phyloP scores from a whole-genome alignment of 805 yeast species.

The Teunomyces barrocoloradensis region DNA sequence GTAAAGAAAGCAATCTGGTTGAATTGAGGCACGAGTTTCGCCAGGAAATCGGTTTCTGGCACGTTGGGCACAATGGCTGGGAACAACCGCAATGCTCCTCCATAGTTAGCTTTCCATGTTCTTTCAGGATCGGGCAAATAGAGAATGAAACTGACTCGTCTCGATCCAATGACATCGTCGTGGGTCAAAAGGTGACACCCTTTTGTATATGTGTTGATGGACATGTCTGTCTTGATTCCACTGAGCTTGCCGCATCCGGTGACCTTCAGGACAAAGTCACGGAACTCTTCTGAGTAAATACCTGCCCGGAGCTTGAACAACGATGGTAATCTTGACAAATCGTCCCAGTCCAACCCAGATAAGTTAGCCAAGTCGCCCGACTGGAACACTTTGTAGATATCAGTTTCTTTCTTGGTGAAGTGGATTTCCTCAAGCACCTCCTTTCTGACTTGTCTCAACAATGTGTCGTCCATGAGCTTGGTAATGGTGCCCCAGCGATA shows the following conservation, averaged over 20 bases:
- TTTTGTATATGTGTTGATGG: slow-evolving; percentile 84
- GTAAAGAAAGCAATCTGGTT: slow-evolving; percentile 95
- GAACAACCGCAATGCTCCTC: slow-evolving; percentile 86
- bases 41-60: slow-evolving; percentile 73
- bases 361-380: slow-evolving; percentile 90
- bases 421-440: slow-evolving; percentile 83
- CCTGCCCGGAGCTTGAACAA: slow-evolving; percentile 80
- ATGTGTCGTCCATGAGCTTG: slow-evolving; percentile 68
- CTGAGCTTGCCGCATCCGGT: slow-evolving; percentile 88
- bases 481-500: slow-evolving; percentile 87
- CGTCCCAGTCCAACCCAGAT: slow-evolving; percentile 78
- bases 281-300: slow-evolving; percentile 79
- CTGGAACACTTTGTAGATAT: slow-evolving; percentile 88
- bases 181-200: slow-evolving; percentile 94
- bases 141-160: slow-evolving; percentile 88
- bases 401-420: slow-evolving; percentile 95
- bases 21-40: slow-evolving; percentile 83
- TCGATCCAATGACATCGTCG: slow-evolving; percentile 95
- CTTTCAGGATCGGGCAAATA: slow-evolving; percentile 92
- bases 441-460: slow-evolving; percentile 74
- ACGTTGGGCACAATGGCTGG: slow-evolving; percentile 87
- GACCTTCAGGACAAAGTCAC: slow-evolving; percentile 72
- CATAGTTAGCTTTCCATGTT: slow-evolving; percentile 86
- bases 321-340: slow-evolving; percentile 69
- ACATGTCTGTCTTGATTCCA: slow-evolving; percentile 89